phyloP scores from a whole-genome alignment of 116 monocot genomes.

The Thalassia testudinum region DNA sequence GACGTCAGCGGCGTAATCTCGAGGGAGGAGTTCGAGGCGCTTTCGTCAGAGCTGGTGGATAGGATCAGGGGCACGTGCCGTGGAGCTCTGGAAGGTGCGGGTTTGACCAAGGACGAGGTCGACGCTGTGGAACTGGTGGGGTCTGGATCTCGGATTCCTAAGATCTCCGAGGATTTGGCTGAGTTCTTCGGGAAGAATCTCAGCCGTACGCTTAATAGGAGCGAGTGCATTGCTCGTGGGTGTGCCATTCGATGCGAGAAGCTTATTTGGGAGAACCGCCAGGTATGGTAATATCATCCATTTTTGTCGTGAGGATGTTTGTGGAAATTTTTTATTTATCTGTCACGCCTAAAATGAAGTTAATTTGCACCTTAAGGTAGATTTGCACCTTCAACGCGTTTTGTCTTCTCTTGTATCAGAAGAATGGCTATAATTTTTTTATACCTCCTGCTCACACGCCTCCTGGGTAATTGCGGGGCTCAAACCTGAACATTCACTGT shows the following conservation, averaged over 20 bases:
- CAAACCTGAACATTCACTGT: too few species aligned
- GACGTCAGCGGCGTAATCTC: slow-evolving; percentile 57
- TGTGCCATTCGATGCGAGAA: slow-evolving; percentile 30
- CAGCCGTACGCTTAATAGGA: slow-evolving; percentile 69
- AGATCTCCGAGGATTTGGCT: slow-evolving; percentile 28
- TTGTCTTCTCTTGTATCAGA: too few species aligned
- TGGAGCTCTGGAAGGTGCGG: slow-evolving; percentile 40
- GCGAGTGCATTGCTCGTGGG: slow-evolving; percentile 86
- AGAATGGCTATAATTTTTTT: too few species aligned
- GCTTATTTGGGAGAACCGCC: too few species aligned
- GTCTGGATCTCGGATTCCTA: slow-evolving; percentile 77
- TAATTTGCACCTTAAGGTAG: too few species aligned
- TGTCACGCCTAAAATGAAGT: too few species aligned
- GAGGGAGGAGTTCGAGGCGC: slow-evolving; percentile 80
- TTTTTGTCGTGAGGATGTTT: too few species aligned
- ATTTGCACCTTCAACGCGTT: too few species aligned
- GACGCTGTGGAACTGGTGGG: slow-evolving; percentile 79
- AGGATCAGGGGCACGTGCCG: slow-evolving; percentile 41
- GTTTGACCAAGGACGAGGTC: slow-evolving; percentile 26
- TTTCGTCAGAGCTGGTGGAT: slow-evolving; percentile 42
- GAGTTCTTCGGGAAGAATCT: slow-evolving; percentile 58
- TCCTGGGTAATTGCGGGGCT: too few species aligned
- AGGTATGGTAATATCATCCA: too few species aligned
- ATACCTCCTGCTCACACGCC: too few species aligned
- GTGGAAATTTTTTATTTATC: too few species aligned